Evolutionary conservation across 2,329 filamentous ascomycete species (phyloP).

Genomic region (Trichoderma gracile): DNA sequence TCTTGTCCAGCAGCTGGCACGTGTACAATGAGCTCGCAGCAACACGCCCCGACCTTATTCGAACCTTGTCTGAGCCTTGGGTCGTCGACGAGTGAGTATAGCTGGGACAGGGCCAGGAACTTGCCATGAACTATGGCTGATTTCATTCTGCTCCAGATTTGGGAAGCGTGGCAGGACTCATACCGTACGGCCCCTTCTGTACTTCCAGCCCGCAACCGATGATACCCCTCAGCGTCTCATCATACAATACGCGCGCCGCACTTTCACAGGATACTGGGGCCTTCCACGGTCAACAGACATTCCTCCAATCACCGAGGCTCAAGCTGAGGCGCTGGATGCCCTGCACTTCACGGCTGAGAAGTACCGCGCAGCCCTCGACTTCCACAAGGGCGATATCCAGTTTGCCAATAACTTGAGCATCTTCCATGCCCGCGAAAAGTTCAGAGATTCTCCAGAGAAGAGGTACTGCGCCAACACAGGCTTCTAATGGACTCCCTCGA

Average conservation of each 20-base stretch:
- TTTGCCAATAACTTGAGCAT: conserved; percentile 58
- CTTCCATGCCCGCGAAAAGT: conserved; percentile 55
- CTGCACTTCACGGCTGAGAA: conserved; percentile 52
- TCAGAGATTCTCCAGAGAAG: conserved; percentile 47
- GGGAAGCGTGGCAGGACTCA: conserved; percentile 44
- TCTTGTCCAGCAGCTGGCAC: conserved; percentile 57
- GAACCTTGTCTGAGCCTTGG: conserved; percentile 56
- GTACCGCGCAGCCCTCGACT: conserved; percentile 47
- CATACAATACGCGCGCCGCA: conserved; percentile 61
- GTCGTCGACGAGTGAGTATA: conserved; percentile 43
- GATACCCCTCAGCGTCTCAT: conserved; percentile 53
- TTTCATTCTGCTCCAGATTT: conserved; percentile 44
- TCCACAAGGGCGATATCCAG: conserved; percentile 54
- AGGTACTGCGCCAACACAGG: conserved; percentile 39
- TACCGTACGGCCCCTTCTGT: conserved; percentile 51
- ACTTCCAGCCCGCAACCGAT: conserved; percentile 52
- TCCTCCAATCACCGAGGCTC: conserved; percentile 56
- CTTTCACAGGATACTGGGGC: conserved; percentile 58
- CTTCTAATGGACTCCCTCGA: conserved; percentile 24
- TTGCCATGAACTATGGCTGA: not conserved
- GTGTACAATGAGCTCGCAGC: conserved; percentile 64
- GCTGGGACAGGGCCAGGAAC: not conserved
- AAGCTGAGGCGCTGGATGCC: conserved; percentile 54
- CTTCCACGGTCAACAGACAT: conserved; percentile 55
- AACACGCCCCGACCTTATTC: conserved; percentile 60